Evolutionary conservation across 345 rosid genomes (phyloP).

Genomic region (Aquilaria yunnanensis): DNA sequence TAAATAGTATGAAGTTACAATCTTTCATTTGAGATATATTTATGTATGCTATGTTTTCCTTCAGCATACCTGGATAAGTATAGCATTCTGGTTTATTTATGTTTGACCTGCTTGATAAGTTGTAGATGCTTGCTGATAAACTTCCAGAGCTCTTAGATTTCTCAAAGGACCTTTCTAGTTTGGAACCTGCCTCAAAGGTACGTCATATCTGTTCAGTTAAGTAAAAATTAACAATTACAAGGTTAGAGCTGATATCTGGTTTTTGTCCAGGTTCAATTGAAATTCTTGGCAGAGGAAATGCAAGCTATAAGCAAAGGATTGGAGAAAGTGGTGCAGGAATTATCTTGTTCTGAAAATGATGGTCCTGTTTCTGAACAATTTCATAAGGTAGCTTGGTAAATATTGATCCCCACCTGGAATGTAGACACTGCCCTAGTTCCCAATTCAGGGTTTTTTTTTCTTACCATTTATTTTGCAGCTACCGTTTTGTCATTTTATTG

Average conservation of each 20-base stretch:
- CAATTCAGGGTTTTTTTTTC: too few species aligned
- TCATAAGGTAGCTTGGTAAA: slow-evolving; percentile 38
- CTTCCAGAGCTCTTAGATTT: slow-evolving; percentile 83
- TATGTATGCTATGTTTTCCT: not conserved
- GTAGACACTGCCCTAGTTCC: too few species aligned
- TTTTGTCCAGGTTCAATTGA: slow-evolving; percentile 72
- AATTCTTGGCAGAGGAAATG: slow-evolving; percentile 96
- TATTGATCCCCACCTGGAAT: not conserved
- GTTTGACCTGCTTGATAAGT: slow-evolving; percentile 16
- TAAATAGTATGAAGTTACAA: not conserved
- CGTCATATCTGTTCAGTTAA: not conserved
- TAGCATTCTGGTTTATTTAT: slow-evolving; percentile 1
- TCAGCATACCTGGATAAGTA: not conserved
- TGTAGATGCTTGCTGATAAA: slow-evolving; percentile 83
- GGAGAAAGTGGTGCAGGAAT: slow-evolving; percentile 85
- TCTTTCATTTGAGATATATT: slow-evolving; percentile 4
- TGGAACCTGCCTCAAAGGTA: slow-evolving; percentile 84
- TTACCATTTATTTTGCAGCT: too few species aligned
- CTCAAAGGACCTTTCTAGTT: slow-evolving; percentile 51
- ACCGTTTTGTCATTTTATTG: too few species aligned
- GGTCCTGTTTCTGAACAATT: slow-evolving; percentile 73
- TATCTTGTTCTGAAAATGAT: slow-evolving; percentile 77
- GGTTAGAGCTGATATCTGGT: slow-evolving; percentile 11
- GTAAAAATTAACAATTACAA: not conserved
- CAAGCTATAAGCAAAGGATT: slow-evolving; percentile 96